Evolutionary conservation across 768 basidiomycete genomes (phyloP), one percentile per base, ranked within the genome.

Genomic region (Cystoderma amianthinum): DNA sequence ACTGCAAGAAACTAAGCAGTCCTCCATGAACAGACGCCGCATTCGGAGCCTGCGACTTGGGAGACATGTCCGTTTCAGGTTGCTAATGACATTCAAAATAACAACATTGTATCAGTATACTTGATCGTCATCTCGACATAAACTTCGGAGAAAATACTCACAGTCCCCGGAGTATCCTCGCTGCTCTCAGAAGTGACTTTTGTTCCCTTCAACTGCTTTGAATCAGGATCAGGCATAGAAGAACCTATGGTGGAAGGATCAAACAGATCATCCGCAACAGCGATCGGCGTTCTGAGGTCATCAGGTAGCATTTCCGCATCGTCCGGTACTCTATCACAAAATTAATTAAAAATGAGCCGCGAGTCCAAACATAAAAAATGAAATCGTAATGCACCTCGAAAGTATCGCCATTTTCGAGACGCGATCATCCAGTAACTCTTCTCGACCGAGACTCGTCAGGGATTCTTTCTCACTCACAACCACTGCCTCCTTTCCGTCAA

Each of bases 391-490:
- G 47, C 50, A 87, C 87, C 85, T 72, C 33, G 79, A 76, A 41
- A 89, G 71, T 17, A 85, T 63, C 21, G 73, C 60, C 78, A 84
- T 78, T 63, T 74, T 80, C 40, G 68, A 65, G 42, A 79, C 69
- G 51, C 78, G 69, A 52, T 84, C 79, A 51, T 89, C 82, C 53
- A 85, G 71, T 51, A 91, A 60, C 58, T 88, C 86, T 40, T 88
- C 85, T 37, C 85, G 68, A 18, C 85, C 85, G 34, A 88, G 63
- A 18, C 59, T 71, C 45, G 80, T 82, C 58, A 88, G 56, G 13
- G 76, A 77, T 60, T 86, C 87, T 67, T 88, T 88, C 68, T 91
- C 87, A 36, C 70, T 74, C 4, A 79, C 60, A 38, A 91, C 76
- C 4, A 75, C 55, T 32, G 81, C 74, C 23, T 86, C 76, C 30